Conservation (phyloP, 306 rosid species). For the Pachyrhizus erosus region DNA sequence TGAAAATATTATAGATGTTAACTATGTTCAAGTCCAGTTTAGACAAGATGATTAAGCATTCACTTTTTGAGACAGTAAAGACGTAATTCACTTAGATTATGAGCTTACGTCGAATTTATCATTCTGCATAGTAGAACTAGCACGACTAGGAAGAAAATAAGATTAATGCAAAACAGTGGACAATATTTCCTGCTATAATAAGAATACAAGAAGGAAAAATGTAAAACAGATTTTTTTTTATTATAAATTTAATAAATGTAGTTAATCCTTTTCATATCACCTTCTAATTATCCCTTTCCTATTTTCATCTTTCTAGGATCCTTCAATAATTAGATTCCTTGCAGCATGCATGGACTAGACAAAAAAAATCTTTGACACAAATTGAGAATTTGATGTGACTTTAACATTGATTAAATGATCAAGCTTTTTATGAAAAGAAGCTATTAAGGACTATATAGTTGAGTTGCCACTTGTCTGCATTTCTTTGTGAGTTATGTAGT, state of each 20-base stretch:
- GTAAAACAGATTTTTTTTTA: background rate
- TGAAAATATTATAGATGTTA: background rate
- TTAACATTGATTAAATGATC: background rate
- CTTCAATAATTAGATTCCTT: slow-evolving; percentile 15
- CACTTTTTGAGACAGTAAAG: slow-evolving; percentile 15
- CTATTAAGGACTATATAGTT: background rate
- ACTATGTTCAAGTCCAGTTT: slow-evolving; percentile 1
- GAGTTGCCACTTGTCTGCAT: background rate
- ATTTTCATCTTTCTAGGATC: background rate
- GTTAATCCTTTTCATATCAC: background rate
- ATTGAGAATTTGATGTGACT: background rate
- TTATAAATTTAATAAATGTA: background rate
- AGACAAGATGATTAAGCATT: background rate
- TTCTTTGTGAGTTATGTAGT: background rate
- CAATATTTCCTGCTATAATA: slow-evolving; percentile 25
- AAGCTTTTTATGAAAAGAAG: background rate
- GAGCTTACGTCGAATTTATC: background rate
- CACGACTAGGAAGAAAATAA: background rate
- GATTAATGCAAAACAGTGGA: background rate
- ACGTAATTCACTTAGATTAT: slow-evolving; percentile 2
- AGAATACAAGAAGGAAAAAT: background rate
- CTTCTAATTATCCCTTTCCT: background rate
- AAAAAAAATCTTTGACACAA: background rate
- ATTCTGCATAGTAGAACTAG: background rate
- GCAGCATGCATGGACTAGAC: slow-evolving; percentile 8